Evolutionary conservation across 495 filamentous ascomycete genomes (phyloP), one percentile per base, ranked within the genome.

Genomic region (Xylaria palmicola): DNA sequence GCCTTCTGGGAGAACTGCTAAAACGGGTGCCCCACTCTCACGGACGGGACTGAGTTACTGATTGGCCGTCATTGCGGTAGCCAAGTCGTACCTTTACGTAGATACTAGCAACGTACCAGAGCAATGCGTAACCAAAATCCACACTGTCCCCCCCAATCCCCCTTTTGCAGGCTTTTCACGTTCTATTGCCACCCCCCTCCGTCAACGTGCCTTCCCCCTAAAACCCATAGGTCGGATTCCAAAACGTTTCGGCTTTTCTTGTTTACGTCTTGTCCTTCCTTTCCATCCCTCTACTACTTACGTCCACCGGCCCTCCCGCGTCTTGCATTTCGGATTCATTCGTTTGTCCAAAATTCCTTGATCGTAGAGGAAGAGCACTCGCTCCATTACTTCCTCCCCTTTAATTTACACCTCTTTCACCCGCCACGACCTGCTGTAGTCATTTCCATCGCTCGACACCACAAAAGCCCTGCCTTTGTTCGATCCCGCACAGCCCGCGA

Each of bases 341-440:
- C 74, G 70, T 72, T 72, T 76, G 69, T 65, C 72, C 70, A 77
- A n/a, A 80, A 80, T 79, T 79, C 79, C 77, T 70, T 74, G 76
- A 69, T 65, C 69, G 20, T 65, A 69, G 34, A 65, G 65, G 69
- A 67, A 67, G 64, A 58, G 64, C 69, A 66, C 69, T 73, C 71
- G 68, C 77, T 76, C 71, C 66, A 64, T 72, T 73, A 61, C 68
- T 71, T 72, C 73, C 64, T 75, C 72, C n/a, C 27, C 59, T 72
- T 72, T 72, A 72, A 69, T 72, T 67, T 52, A 62, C 48, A 51
- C 43, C 53, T 36, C 48, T 8, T 40, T 26, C 60, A 59, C 58
- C 15, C 30, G 32, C 37, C 29, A 24, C 17, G 9, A 51, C 36
- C 44, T 12, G 44, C 57, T 13, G 12, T 17, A 13, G 6, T 8